Base-by-base conservation (phyloP, 129 eudicot genomes). In the Lonicera japonica region DNA sequence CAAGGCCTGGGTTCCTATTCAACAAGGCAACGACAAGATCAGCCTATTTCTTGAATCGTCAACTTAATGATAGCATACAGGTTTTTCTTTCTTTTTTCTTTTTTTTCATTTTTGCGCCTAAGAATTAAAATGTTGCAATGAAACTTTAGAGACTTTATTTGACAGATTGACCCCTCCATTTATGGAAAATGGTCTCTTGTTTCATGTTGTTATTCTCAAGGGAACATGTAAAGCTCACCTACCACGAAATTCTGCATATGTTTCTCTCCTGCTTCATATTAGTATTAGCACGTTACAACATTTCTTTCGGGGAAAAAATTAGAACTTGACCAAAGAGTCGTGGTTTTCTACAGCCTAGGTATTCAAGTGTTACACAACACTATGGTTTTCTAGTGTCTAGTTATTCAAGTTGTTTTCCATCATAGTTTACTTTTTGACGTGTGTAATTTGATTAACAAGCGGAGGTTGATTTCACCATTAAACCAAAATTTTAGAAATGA, bases 1-100 rank as follows among this genome's bases (percentile, higher is more conserved):
- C 97, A 17, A 79, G 97, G 70, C 97, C 95, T 65, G 97, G 97
- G 56, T 90, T 90, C 78, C 72, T 87, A 55, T 80, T 90, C 58
- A 84, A 78, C 76, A 75, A 66, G 61, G 78, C 77, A 65, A 86
- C 90, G 23, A 86, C 97, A 77, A 86, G 80, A 82, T 90, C 95
- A 34, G 24, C 15, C 13, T 87, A 74, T 73, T 90, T 90, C 79
- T 68, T 87, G 58, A 69, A 79, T 56, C 95, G 95, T 14, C 97
- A 90, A 82, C 65, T 90, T 60, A 86, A 90, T 67, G 72, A 86
- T 45, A 90, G 97, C 71, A 67, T 84, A 75, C 95, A 90, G 95
- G 97, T 90, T 73, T 17, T 45, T 71, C 40, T 64, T 17, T 58
- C 25, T 12, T 38, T 11, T 15, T 23, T 41, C 8, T 53, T 7